Evolutionary conservation across 75 land plant species (phyloP).

Genomic region (Picea glauca): DNA sequence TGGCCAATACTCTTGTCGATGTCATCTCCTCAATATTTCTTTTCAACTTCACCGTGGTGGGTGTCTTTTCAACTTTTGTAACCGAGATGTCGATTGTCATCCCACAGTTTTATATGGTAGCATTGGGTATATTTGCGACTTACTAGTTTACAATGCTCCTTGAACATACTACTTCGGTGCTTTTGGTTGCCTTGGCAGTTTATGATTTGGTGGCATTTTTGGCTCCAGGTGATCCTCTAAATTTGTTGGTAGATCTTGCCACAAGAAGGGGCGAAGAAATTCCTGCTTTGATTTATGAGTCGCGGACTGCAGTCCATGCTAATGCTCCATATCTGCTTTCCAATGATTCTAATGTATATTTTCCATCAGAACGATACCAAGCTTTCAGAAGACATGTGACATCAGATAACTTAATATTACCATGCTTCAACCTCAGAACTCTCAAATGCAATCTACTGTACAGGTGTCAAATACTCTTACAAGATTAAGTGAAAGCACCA

Average conservation of each 20-base stretch:
- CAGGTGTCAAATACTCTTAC: background rate
- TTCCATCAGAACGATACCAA: background rate
- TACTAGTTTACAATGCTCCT: conserved; percentile 68
- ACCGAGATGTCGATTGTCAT: conserved; percentile 50
- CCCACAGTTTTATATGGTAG: conserved; percentile 63
- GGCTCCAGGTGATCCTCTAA: conserved; percentile 72
- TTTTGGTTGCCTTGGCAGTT: conserved; percentile 70
- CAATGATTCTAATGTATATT: background rate
- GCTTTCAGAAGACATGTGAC: background rate
- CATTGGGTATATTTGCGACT: conserved; percentile 59
- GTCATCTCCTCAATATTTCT: conserved; percentile 40
- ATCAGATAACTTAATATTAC: background rate
- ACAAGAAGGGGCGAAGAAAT: conserved; percentile 55
- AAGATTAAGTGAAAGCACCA: no score
- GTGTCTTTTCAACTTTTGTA: conserved; percentile 42
- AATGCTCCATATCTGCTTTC: background rate
- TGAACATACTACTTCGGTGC: conserved; percentile 83
- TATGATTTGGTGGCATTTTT: conserved; percentile 83
- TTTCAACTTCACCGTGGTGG: conserved; percentile 64
- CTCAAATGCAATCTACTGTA: background rate
- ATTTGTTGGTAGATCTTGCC: conserved; percentile 68
- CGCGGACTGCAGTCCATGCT: conserved; percentile 33
- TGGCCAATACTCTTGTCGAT: conserved; percentile 49
- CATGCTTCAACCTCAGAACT: conserved; percentile 10
- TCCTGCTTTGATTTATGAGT: conserved; percentile 78